phyloP scores from a whole-genome alignment of 768 basidiomycete species.

The Phlegmacium glaucopus region DNA sequence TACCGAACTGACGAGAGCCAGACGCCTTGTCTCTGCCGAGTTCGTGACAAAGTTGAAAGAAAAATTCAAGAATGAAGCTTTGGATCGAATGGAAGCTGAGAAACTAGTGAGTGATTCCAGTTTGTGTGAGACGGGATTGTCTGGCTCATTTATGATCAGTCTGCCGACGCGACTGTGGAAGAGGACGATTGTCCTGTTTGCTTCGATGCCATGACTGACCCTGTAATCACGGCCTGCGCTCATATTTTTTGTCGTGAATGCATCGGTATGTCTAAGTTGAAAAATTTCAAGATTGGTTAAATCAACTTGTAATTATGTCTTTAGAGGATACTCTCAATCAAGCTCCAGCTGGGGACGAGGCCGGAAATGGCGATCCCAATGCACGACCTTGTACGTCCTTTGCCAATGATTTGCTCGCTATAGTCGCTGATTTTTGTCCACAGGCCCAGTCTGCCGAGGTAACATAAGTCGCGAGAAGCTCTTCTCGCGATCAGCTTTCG shows the following conservation, averaged over 20 bases:
- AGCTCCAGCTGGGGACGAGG: slow-evolving; percentile 22
- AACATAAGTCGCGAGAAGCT: slow-evolving; percentile 43
- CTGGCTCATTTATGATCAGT: slow-evolving; percentile 18
- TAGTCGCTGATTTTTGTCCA: slow-evolving; percentile 9
- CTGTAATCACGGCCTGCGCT: slow-evolving; percentile 54
- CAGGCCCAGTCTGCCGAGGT: slow-evolving; percentile 59
- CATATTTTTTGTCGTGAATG: slow-evolving; percentile 67
- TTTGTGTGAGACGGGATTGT: not conserved
- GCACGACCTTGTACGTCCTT: slow-evolving; percentile 50
- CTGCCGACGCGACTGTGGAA: slow-evolving; percentile 42
- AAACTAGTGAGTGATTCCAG: slow-evolving; percentile 34
- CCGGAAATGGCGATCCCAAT: slow-evolving; percentile 32
- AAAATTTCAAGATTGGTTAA: not conserved
- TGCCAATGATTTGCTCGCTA: not conserved
- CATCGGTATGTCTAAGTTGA: slow-evolving; percentile 34
- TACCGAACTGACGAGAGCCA: slow-evolving; percentile 45
- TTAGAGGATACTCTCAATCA: slow-evolving; percentile 40
- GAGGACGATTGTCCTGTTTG: slow-evolving; percentile 69
- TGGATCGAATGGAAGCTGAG: slow-evolving; percentile 49
- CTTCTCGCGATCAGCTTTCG: slow-evolving; percentile 58
- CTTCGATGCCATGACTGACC: slow-evolving; percentile 50
- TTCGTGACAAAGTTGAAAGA: slow-evolving; percentile 50
- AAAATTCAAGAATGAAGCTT: slow-evolving; percentile 38
- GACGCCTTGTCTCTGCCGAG: slow-evolving; percentile 37
- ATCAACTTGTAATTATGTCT: not conserved